Evolutionary conservation across 169 alveolate genomes (phyloP), one percentile per base, ranked within the genome.

Genomic region (Cryptosporidium sp.): DNA sequence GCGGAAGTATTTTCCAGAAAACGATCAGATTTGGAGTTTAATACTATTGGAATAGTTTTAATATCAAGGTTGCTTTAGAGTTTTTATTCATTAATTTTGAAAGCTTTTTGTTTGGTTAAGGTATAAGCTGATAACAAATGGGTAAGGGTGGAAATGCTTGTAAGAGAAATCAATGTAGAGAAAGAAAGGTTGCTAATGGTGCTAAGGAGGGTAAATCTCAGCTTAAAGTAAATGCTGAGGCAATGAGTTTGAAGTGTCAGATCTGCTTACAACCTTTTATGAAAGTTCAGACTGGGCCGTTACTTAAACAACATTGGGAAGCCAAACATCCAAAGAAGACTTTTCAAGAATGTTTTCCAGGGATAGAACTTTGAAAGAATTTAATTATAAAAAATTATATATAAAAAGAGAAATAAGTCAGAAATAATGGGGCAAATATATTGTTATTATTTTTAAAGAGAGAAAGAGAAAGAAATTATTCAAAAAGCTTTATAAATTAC

Each of bases 101-200:
- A 65, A 29, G 48, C 21, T 9, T 33, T 1, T 10, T n/a, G 4
- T 56, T 56, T 26, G 29, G 29, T 31, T 65, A 0, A 37, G n/a
- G 18, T 12, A 9, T 7, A 60, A n/a, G 26, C 18, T 23, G 35
- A 16, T 56, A 31, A 37, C 67, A 80, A 60, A 80, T 80, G 89
- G 89, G 89, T 12, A 80, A 80, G 62, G 89, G 89, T 62, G 89
- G 89, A 18, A 80, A 80, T 26, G 89, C 89, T 39, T 80, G 89
- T 21, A 80, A 80, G 53, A 80, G 89, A 65, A 80, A 60, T 9
- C 89, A 80, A 80, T 62, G 75, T 80, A 33, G 89, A 33, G 89
- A 80, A 65, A 80, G 89, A 29, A 80, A 80, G 26, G 80, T 39
- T 10, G 75, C 75, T 2, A 67, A 44, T 61, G 37, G 62, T 39